These are phyloP conservation scores for Heterobasidion parviporum DNA, from an alignment of 1,284 basidiomycete species.

Conservation along the genomic window DNA sequence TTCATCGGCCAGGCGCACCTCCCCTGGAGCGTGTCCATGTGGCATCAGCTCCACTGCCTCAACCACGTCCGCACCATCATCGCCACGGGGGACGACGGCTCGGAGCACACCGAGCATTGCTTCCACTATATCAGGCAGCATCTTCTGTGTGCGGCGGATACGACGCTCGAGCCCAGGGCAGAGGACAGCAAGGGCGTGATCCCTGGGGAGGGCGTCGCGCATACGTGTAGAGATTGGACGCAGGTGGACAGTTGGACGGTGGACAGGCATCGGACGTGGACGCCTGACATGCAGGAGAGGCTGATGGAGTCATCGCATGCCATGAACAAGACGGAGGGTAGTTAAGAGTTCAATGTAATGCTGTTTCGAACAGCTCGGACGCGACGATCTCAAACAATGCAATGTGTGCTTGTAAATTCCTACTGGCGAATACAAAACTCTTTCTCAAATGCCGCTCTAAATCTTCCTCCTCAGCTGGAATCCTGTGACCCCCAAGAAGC, in stretches of 20 bases:
- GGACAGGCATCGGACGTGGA: neutral
- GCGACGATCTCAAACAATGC: no score
- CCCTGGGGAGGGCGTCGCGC: neutral
- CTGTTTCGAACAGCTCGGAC: no score
- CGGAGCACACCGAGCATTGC: neutral
- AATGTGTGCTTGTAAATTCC: no score
- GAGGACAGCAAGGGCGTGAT: neutral
- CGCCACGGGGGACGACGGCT: neutral
- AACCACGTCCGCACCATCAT: conserved; percentile 2
- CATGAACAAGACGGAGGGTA: no score
- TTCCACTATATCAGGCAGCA: neutral
- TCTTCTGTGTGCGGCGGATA: neutral
- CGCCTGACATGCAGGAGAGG: neutral
- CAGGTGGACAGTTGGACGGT: neutral
- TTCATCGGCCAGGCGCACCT: neutral
- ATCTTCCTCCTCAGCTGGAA: neutral
- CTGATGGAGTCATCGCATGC: neutral
- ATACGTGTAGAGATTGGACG: conserved; percentile 1
- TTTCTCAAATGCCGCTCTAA: no score
- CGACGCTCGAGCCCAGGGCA: neutral
- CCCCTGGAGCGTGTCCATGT: conserved; percentile 3
- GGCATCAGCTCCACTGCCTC: conserved; percentile 9
- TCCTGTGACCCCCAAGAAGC: neutral
- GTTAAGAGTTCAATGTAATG: no score
- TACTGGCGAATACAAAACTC: no score